Percentiles rank a stretch among this genome's conserved stretches.
Evolutionary conservation across 2,329 filamentous ascomycete species (phyloP).

Genomic region (Penicillium digitatum): DNA sequence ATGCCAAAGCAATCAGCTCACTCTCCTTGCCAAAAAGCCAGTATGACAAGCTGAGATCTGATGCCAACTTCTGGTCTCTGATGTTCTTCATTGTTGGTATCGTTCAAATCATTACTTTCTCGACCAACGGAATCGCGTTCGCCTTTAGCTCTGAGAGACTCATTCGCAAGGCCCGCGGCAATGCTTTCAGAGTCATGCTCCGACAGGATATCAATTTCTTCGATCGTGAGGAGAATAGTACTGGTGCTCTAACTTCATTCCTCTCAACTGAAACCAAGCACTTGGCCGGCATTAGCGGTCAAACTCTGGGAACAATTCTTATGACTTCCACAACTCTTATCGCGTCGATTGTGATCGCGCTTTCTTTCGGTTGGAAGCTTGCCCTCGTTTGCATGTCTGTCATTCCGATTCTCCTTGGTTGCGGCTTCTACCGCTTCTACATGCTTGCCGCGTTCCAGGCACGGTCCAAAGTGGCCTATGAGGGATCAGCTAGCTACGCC

Average conservation of each 20-base stretch:
- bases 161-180: constrained; percentile 75
- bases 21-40: constrained; percentile 56
- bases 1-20: constrained; percentile 78
- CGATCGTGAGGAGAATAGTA: constrained; percentile 81
- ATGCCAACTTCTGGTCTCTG: constrained; percentile 78
- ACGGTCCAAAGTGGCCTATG: constrained; percentile 74
- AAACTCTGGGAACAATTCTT: constrained; percentile 80
- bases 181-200: constrained; percentile 79
- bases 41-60: constrained; percentile 57
- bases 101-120: constrained; percentile 66
- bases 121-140: constrained; percentile 67
- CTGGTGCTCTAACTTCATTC: constrained; percentile 83
- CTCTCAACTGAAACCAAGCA: constrained; percentile 86
- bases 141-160: constrained; percentile 83
- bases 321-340: constrained; percentile 76
- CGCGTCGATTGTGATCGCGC: constrained; percentile 64
- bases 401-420: constrained; percentile 71
- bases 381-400: constrained; percentile 76
- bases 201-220: constrained; percentile 93
- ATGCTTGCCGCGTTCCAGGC: constrained; percentile 75
- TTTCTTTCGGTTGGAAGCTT: constrained; percentile 83
- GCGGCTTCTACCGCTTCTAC: constrained; percentile 84
- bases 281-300: constrained; percentile 80
- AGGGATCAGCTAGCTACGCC: constrained; percentile 77
- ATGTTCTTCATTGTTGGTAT: constrained; percentile 86